phyloP scores from a whole-genome alignment of 2,329 filamentous ascomycete genomes.

The Sporothrix sp. region DNA sequence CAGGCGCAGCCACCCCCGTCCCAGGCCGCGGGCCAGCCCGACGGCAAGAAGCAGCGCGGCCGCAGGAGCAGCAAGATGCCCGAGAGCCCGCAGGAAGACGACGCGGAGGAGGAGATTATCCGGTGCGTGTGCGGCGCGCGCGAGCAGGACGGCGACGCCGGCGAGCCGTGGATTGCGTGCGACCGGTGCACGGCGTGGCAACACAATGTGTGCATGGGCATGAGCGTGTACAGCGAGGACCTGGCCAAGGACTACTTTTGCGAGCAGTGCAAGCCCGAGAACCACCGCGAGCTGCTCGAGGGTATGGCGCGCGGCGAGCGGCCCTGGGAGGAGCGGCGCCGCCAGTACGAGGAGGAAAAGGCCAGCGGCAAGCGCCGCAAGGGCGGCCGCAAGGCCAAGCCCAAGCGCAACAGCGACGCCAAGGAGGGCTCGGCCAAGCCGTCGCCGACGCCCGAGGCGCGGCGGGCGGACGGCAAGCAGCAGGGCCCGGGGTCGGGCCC shows the following conservation, averaged over 20 bases:
- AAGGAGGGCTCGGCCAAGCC: constrained; percentile 36
- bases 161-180: constrained; percentile 91
- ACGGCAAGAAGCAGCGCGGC: constrained; percentile 42
- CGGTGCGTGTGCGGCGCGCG: constrained; percentile 88
- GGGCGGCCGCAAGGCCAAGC: constrained; percentile 51
- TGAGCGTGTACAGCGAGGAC: constrained; percentile 67
- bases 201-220: constrained; percentile 90
- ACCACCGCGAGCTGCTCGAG: constrained; percentile 71
- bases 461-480: constrained; percentile 23
- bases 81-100: constrained; percentile 46
- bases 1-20: constrained; percentile 16
- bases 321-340: constrained; percentile 69
- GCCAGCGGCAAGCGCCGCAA: constrained; percentile 48
- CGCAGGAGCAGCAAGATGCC: constrained; percentile 47
- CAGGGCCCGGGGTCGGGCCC: no score
- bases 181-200: constrained; percentile 92
- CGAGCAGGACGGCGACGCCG: constrained; percentile 74
- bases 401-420: constrained; percentile 55
- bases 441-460: constrained; percentile 30
- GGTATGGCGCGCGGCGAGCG: constrained; percentile 72
- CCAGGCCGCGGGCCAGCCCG: background rate
- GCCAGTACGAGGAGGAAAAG: constrained; percentile 51
- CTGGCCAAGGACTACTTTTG: constrained; percentile 83
- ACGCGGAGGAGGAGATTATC: constrained; percentile 62
- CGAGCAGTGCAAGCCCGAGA: constrained; percentile 75